A percentile compares a stretch with the other conserved stretches of the same genome.
phyloP scores from a whole-genome alignment of 768 basidiomycete species.

The Tricholoma furcatifolium region DNA sequence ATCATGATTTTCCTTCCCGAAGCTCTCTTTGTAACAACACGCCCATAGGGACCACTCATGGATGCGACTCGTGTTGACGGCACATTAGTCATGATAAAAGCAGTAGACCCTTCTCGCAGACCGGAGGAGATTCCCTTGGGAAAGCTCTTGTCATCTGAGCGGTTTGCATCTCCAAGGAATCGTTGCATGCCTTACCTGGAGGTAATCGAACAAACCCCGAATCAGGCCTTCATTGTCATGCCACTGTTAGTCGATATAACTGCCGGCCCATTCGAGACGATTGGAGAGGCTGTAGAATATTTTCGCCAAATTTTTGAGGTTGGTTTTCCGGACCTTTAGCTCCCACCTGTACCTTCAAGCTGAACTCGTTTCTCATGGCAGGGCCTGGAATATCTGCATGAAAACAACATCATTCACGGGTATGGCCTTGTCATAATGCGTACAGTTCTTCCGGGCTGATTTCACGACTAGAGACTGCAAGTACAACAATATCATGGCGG shows the following conservation, averaged over 20 bases:
- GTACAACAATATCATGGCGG: slow-evolving; percentile 18
- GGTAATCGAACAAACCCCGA: slow-evolving; percentile 14
- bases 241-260: background rate
- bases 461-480: slow-evolving; percentile 17
- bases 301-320: slow-evolving; percentile 20
- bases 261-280: background rate
- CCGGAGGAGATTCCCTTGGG: background rate
- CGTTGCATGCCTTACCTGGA: slow-evolving; percentile 30
- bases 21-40: background rate
- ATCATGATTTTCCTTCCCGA: background rate
- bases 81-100: background rate
- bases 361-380: no score
- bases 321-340: no score
- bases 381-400: no score
- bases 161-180: slow-evolving; percentile 21
- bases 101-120: background rate
- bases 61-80: background rate
- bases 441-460: background rate
- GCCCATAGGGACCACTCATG: background rate
- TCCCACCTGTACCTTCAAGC: no score
- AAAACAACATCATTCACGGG: slow-evolving; percentile 34
- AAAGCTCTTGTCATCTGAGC: background rate
- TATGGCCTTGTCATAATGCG: background rate
- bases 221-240: background rate
- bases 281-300: slow-evolving; percentile 3